phyloP scores from a whole-genome alignment of 345 rosid species.

The Fremontodendron californicum region DNA sequence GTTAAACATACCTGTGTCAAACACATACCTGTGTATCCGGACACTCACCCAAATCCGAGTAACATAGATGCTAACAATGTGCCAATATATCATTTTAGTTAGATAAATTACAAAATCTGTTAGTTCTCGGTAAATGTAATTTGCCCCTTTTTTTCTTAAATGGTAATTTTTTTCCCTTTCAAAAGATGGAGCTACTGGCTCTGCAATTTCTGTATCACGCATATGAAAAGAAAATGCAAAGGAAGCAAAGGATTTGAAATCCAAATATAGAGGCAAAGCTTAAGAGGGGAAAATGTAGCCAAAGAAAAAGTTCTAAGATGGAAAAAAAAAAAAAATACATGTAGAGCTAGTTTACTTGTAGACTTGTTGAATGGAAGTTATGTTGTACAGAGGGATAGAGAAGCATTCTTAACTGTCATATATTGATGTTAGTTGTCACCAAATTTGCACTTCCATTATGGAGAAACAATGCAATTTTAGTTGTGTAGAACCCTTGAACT shows the following conservation, averaged over 20 bases:
- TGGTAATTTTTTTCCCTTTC: slow-evolving; percentile 13
- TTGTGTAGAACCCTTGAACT: neutral
- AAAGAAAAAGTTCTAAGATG: neutral
- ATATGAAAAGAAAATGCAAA: slow-evolving; percentile 20
- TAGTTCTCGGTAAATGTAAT: slow-evolving; percentile 36
- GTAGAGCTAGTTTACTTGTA: neutral
- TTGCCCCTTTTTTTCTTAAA: slow-evolving; percentile 13
- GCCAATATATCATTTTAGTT: slow-evolving; percentile 14
- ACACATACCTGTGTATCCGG: too few species aligned
- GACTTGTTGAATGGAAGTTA: neutral
- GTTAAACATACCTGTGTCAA: too few species aligned
- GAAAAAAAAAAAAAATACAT: neutral
- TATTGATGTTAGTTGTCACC: neutral
- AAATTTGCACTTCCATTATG: neutral
- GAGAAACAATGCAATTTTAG: neutral
- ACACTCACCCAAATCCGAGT: too few species aligned
- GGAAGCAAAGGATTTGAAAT: slow-evolving; percentile 24
- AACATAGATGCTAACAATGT: slow-evolving; percentile 34
- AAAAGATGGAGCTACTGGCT: slow-evolving; percentile 15
- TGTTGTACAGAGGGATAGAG: neutral
- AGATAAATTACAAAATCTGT: slow-evolving; percentile 12
- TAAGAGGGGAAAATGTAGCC: neutral
- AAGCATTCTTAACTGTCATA: neutral
- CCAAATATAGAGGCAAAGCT: slow-evolving; percentile 10
- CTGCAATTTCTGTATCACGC: slow-evolving; percentile 21